Base-by-base conservation (phyloP, 1,139 yeast species). In the Pichia sp. region DNA sequence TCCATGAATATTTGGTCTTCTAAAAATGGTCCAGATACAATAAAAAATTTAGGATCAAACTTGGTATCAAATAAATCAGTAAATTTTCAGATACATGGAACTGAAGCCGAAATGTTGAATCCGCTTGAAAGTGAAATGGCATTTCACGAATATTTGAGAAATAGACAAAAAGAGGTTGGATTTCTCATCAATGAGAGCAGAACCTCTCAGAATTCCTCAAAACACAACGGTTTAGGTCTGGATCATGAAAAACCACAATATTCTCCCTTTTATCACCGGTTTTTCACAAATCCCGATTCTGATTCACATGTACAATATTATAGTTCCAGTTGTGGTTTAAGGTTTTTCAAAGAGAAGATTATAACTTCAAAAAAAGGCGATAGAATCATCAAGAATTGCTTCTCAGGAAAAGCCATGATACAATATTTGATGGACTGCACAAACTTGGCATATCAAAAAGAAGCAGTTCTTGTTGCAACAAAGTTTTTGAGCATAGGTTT, bases 361-460 rank as follows among this genome's bases (percentile, higher is more conserved):
- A 66, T 77, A 46, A 63, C 59, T 5, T 49, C 50, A 2, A 52
- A 60, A 2, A 52, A 61, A 2, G 40, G 41, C 11, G 49, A 48
- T n/a, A 32, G 44, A 3, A 31, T 32, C 2, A 56, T 73, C 3
- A 67, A 68, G 23, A 72, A 72, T 55, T 73, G 79, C 45, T 71
- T 85, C 49, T 72, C 85, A 1, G 95, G 97, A 0, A 84, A 85
- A 54, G 83, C 95, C 0, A 68, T 84, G 1, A 72, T 80, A 62
- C 96, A 87, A 57, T 92, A 97, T 96, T 56, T 90, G 23, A 72
- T 82, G 75, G 97, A 90, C 52, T 90, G 97, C 58, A 83, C 95
- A 0, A 94, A 86, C 56, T 68, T 81, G 1, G 63, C 81, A 50
- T 69, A 72, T 44, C 60, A 67, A 0, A 64, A 67, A 3, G 95